Conservation (phyloP, 225 moss, liverwort and hornwort genomes). For the Neckera pumila region DNA sequence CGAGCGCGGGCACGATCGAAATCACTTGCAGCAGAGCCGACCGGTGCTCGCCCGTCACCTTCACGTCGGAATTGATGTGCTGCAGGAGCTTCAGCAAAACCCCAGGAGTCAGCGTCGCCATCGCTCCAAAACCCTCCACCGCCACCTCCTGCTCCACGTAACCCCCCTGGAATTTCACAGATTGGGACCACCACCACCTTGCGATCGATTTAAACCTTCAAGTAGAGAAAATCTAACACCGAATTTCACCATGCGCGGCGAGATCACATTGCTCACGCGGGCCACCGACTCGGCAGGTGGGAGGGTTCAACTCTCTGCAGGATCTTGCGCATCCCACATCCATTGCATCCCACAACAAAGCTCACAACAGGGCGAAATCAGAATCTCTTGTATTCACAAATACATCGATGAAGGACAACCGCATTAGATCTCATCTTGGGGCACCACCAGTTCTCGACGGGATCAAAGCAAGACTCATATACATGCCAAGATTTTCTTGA, state of each 20-base stretch:
- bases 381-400: slow-evolving; percentile 1
- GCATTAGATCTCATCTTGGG: slow-evolving; percentile 3
- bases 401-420: not conserved
- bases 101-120: slow-evolving; percentile 47
- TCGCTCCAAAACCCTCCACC: not conserved
- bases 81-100: slow-evolving; percentile 47
- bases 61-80: slow-evolving; percentile 43
- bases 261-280: slow-evolving; percentile 3
- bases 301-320: slow-evolving; percentile 9
- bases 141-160: not conserved
- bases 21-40: slow-evolving; percentile 51
- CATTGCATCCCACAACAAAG: not conserved
- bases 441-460: not conserved
- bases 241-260: not conserved
- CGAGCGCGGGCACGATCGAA: slow-evolving; percentile 48
- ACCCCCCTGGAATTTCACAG: not conserved
- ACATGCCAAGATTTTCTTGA: slow-evolving; percentile 1
- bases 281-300: not conserved
- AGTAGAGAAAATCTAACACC: not conserved
- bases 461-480: not conserved
- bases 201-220: not conserved
- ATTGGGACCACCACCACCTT: not conserved
- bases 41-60: slow-evolving; percentile 46
- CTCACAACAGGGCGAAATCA: not conserved
- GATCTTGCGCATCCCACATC: not conserved